Percentiles rank a stretch among this genome's conserved stretches.
Evolutionary conservation across 768 basidiomycete species (phyloP).

Genomic region (Amanita fuliginea): DNA sequence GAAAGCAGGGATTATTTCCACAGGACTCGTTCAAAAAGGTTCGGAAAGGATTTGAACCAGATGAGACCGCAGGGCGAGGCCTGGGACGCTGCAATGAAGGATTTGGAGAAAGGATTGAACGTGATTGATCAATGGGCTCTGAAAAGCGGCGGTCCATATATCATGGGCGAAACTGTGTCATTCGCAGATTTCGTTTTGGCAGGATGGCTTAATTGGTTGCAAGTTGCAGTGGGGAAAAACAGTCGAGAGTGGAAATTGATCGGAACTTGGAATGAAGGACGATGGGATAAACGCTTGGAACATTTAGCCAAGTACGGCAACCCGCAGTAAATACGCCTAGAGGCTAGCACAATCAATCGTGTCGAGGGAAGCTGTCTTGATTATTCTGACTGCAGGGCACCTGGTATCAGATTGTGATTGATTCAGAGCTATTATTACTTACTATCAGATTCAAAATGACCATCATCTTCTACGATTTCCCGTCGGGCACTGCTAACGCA

Average conservation of each 20-base stretch:
- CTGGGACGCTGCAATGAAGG: conserved; percentile 18
- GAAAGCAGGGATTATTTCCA: conserved; percentile 25
- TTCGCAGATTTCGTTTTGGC: conserved; percentile 9
- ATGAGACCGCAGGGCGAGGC: conserved; percentile 16
- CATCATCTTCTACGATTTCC: conserved; percentile 35
- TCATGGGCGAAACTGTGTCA: conserved; percentile 3
- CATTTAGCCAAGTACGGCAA: conserved; percentile 7
- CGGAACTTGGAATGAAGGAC: conserved; percentile 8
- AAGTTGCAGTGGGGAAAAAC: conserved; percentile 5
- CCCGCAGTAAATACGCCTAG: not conserved
- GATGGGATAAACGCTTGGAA: conserved; percentile 8
- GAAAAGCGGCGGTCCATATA: conserved; percentile 12
- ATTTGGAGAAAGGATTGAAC: conserved; percentile 14
- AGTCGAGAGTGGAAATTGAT: conserved; percentile 9
- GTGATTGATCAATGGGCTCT: conserved; percentile 11
- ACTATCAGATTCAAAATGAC: not conserved
- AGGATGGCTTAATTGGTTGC: conserved; percentile 2
- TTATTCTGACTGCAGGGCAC: too few relatives aligned
- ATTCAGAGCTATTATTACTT: not conserved
- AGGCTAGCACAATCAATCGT: too few relatives aligned
- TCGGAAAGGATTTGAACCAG: conserved; percentile 23
- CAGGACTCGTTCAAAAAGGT: conserved; percentile 16
- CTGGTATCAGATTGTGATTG: not conserved
- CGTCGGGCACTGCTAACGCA: conserved; percentile 16
- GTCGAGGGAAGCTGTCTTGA: too few relatives aligned